Base-by-base conservation (phyloP, 2,329 filamentous ascomycete species). In the Truncatella angustata region DNA sequence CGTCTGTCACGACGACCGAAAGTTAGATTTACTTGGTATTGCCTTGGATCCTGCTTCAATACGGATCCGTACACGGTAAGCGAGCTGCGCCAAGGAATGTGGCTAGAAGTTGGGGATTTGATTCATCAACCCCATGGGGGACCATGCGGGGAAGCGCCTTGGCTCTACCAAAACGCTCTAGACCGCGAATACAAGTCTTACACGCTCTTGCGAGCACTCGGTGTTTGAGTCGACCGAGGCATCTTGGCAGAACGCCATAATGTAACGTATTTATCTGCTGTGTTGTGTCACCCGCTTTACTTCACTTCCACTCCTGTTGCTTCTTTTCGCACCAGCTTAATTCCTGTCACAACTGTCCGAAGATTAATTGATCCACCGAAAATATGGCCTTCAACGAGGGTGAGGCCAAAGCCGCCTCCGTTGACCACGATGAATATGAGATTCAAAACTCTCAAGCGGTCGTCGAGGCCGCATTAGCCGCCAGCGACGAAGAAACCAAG, bases 381-480 rank as follows among this genome's bases (percentile, higher is more conserved):
- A 43, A 2, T 9, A 34, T 43, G 48, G 16, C 26, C 26, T 30
- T 18, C 26, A 32, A 32, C 5, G 48, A 50, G 23, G 24, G 21
- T 16, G 49, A 36, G 2, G 20, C 32, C 5, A 18, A 46, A 12
- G 4, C 34, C 7, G 40, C 21, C 23, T 4, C 14, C 3, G 26
- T 36, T 23, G 40, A 46, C n/a, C 63, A 67, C 40, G 53, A 52
- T 28, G 65, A 67, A 46, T 56, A 65, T 51, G 46, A 28, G 21
- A 12, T 51, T 21, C 56, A 63, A 57, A 57, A 20, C 4, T 49
- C 62, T 3, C 51, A 68, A 37, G 56, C 59, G 24, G 63, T 68
- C 48, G 64, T 69, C 49, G 65, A 69, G 53, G 64, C 67, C 20
- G 67, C 67, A 35, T 61, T 65, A n/a, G 60, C 58, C 7, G 51